A percentile compares a stretch with the other conserved stretches of the same genome.
Conservation (phyloP, 139 green algal species). For the Eudorina sp. region DNA sequence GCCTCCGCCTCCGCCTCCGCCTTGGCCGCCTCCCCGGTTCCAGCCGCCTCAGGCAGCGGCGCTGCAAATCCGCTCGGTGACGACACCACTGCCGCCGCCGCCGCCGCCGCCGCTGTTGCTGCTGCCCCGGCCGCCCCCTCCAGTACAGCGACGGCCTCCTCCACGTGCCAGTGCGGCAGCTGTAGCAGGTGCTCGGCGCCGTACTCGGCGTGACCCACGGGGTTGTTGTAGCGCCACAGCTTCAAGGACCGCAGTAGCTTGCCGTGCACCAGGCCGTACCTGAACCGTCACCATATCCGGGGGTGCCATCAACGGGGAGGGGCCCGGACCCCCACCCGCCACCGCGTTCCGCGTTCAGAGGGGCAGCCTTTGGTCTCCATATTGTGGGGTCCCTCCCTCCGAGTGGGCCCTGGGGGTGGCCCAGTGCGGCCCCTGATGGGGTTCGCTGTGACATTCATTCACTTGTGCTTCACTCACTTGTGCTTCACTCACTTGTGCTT, state of each 20-base stretch:
- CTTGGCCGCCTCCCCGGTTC: background rate
- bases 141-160: constrained; percentile 44
- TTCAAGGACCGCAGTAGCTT: constrained; percentile 55
- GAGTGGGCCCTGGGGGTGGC: no score
- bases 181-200: constrained; percentile 63
- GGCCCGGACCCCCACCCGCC: no score
- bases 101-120: background rate
- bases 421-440: no score
- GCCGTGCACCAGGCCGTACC: constrained; percentile 50
- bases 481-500: no score
- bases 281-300: background rate
- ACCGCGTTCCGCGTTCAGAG: no score
- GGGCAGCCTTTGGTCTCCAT: no score
- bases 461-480: no score
- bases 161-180: constrained; percentile 60
- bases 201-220: constrained; percentile 62
- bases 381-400: no score
- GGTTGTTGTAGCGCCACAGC: constrained; percentile 69
- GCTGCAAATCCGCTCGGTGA: no score
- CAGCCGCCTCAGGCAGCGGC: background rate
- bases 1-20: background rate
- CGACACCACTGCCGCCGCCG: background rate
- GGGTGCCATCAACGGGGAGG: no score
- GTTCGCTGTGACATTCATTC: no score
- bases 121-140: background rate